Evolutionary conservation across 768 basidiomycete species (phyloP).

Genomic region (Phaffia australis): DNA sequence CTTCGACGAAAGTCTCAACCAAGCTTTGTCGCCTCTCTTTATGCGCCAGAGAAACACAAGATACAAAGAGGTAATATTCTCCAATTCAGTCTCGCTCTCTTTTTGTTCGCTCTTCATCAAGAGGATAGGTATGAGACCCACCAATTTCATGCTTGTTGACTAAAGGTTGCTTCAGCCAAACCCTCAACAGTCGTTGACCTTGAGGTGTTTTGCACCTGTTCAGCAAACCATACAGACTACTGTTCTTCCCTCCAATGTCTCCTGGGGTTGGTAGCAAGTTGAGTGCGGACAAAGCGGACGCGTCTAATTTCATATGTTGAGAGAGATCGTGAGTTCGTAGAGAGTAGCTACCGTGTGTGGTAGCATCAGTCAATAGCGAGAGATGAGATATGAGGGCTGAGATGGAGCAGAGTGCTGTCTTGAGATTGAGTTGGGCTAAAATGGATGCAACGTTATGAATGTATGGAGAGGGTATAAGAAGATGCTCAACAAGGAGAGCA

Average conservation of each 20-base stretch:
- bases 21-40: conserved; percentile 74
- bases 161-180: conserved; percentile 92
- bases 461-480: background rate
- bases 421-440: conserved; percentile 64
- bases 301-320: conserved; percentile 92
- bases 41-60: background rate
- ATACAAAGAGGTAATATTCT: background rate
- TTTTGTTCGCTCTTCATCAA: no score
- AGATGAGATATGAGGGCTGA: conserved; percentile 75
- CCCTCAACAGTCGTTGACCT: conserved; percentile 71
- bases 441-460: background rate
- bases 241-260: conserved; percentile 54
- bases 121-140: conserved; percentile 40
- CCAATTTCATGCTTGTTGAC: conserved; percentile 88
- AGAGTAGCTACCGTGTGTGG: conserved; percentile 68
- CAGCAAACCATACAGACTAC: conserved; percentile 74
- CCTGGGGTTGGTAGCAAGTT: conserved; percentile 67
- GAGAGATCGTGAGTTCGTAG: conserved; percentile 79
- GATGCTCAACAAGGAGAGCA: background rate
- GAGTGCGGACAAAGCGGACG: conserved; percentile 81
- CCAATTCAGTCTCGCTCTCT: background rate
- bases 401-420: conserved; percentile 65
- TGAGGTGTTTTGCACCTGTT: conserved; percentile 96
- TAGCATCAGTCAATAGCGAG: conserved; percentile 60
- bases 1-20: conserved; percentile 75